These are phyloP conservation scores for Malassezia caprae DNA, from an alignment of 1,284 basidiomycete genomes.

Conservation along the genomic window DNA sequence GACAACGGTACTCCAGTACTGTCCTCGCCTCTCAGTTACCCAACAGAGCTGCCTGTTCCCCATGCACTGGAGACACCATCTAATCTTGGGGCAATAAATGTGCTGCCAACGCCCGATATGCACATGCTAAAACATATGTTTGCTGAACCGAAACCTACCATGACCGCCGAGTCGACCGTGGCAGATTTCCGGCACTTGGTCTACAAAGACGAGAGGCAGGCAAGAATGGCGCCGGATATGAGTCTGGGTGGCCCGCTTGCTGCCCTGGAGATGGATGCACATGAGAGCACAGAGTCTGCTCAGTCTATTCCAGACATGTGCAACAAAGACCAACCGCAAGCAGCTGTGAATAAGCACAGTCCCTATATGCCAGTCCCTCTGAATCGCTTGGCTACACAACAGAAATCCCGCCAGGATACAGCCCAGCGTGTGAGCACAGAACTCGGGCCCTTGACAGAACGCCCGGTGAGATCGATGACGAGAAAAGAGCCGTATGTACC, in stretches of 20 bases:
- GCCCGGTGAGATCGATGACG: background rate
- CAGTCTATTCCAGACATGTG: background rate
- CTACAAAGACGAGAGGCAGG: background rate
- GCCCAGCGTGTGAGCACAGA: background rate
- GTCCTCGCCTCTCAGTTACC: background rate
- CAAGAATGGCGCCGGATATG: background rate
- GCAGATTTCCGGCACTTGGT: slow-evolving; percentile 14
- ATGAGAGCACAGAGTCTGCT: background rate
- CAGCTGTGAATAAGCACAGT: background rate
- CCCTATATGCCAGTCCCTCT: background rate
- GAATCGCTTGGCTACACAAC: background rate
- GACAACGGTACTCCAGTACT: background rate
- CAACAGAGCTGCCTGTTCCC: background rate
- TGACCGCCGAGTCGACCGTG: background rate
- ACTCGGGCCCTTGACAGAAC: background rate
- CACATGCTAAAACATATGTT: slow-evolving; percentile 15
- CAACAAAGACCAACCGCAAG: background rate
- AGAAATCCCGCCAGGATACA: background rate
- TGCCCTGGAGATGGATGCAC: background rate
- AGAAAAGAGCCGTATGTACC: slow-evolving; percentile 16
- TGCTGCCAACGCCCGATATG: slow-evolving; percentile 10
- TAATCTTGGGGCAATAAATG: background rate
- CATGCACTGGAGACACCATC: background rate
- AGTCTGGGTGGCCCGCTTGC: slow-evolving; percentile 1
- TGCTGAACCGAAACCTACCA: slow-evolving; percentile 1